Evolutionary conservation across 345 rosid species (phyloP).

Genomic region (Psidium friedrichsthalianum): DNA sequence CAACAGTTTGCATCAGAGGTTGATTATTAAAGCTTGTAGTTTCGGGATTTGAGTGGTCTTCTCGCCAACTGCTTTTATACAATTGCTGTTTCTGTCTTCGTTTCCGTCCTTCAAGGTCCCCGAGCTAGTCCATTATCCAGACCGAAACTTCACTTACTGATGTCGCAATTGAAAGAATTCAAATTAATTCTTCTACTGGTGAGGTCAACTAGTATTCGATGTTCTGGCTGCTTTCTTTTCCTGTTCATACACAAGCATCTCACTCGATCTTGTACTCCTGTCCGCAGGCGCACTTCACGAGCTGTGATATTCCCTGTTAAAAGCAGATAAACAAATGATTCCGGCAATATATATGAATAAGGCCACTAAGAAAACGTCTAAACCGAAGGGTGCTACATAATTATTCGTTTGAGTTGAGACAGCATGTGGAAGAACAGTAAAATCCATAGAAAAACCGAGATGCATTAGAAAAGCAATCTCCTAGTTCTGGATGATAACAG

Average conservation of each 20-base stretch:
- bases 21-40: not conserved
- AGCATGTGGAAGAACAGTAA: not conserved
- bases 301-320: slow-evolving; percentile 45
- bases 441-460: not conserved
- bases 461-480: too few species aligned
- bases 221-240: not conserved
- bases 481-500: too few species aligned
- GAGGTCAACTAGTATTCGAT: not conserved
- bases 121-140: not conserved
- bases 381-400: not conserved
- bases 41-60: not conserved
- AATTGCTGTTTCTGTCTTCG: not conserved
- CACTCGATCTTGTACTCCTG: slow-evolving; percentile 34
- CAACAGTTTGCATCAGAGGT: not conserved
- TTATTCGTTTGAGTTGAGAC: not conserved
- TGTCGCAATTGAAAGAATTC: not conserved
- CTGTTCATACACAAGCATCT: not conserved
- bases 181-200: not conserved
- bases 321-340: slow-evolving; percentile 2
- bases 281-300: slow-evolving; percentile 47
- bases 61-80: not conserved
- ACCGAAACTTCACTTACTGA: not conserved
- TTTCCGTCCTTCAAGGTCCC: not conserved
- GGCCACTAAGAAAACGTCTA: not conserved
- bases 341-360: not conserved